Evolutionary conservation across 768 basidiomycete species (phyloP).

Genomic region (Coprinellus aureogranulatus): DNA sequence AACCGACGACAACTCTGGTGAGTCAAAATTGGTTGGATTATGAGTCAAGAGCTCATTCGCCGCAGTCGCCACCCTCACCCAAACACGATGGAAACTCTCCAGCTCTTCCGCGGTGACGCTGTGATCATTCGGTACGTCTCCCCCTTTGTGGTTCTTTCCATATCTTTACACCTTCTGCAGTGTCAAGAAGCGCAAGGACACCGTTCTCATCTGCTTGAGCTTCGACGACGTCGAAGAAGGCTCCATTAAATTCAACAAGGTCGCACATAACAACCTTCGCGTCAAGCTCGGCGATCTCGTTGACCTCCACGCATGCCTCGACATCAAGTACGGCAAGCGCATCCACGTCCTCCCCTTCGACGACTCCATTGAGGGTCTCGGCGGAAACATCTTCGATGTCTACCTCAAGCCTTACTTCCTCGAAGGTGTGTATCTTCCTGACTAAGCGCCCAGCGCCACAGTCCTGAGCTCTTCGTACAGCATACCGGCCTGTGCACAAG

Average conservation of each 20-base stretch:
- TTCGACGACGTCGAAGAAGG: conserved; percentile 98
- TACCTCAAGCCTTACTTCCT: conserved; percentile 99
- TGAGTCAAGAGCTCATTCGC: conserved; percentile 11
- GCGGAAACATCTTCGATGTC: conserved; percentile 98
- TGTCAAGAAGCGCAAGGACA: conserved; percentile 96
- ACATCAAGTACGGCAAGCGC: conserved; percentile 99
- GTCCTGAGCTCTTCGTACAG: conserved; percentile 30
- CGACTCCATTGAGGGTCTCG: conserved; percentile 96
- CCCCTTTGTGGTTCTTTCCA: background rate
- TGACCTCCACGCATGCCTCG: conserved; percentile 91
- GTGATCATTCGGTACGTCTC: conserved; percentile 81
- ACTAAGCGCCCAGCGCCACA: background rate
- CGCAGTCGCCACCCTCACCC: conserved; percentile 95
- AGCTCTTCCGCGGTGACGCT: conserved; percentile 95
- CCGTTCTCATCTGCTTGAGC: conserved; percentile 93
- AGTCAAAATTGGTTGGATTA: conserved; percentile 16
- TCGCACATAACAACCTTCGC: conserved; percentile 97
- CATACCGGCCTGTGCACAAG: conserved; percentile 94
- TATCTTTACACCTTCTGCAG: conserved; percentile 36
- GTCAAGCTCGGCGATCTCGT: conserved; percentile 97
- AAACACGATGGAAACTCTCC: conserved; percentile 90
- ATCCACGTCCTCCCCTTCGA: conserved; percentile 97
- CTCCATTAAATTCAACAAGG: conserved; percentile 98
- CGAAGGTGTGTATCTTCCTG: conserved; percentile 59
- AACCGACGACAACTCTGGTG: conserved; percentile 94